These are phyloP conservation scores for Colletotrichum agaves DNA, from an alignment of 2,329 filamentous ascomycete genomes.

Conservation along the genomic window DNA sequence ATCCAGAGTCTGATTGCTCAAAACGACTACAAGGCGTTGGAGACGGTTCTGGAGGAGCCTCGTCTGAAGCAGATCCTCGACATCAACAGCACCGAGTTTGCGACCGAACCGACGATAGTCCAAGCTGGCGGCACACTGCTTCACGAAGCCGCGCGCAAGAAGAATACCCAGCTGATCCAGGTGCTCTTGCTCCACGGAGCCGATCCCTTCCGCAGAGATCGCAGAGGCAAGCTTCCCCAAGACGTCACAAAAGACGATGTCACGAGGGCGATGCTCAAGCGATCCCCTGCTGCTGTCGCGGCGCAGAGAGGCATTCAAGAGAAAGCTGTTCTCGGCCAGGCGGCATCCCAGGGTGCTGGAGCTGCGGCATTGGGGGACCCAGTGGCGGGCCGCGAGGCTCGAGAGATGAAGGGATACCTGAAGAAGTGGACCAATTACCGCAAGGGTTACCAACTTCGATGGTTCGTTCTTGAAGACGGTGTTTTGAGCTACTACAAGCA, in stretches of 20 bases:
- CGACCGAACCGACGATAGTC: slow-evolving; percentile 80
- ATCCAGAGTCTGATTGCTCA: slow-evolving; percentile 81
- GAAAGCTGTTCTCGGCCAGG: slow-evolving; percentile 90
- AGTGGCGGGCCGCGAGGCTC: slow-evolving; percentile 82
- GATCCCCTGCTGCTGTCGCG: slow-evolving; percentile 91
- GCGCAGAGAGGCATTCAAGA: slow-evolving; percentile 97
- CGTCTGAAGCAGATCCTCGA: slow-evolving; percentile 88
- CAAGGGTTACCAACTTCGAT: slow-evolving; percentile 93
- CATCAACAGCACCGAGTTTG: slow-evolving; percentile 90
- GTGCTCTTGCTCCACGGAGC: slow-evolving; percentile 92
- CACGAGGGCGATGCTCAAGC: slow-evolving; percentile 89
- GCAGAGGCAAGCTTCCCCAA: slow-evolving; percentile 94
- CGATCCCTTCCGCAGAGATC: slow-evolving; percentile 94
- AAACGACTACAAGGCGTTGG: slow-evolving; percentile 80
- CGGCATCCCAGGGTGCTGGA: slow-evolving; percentile 65
- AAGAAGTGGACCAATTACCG: slow-evolving; percentile 99
- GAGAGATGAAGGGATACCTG: slow-evolving; percentile 98
- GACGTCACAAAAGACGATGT: slow-evolving; percentile 96
- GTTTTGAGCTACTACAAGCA: slow-evolving; percentile 99
- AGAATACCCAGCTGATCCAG: slow-evolving; percentile 88
- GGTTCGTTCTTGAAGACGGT: slow-evolving; percentile 98
- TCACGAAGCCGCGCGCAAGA: slow-evolving; percentile 91
- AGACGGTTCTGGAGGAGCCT: slow-evolving; percentile 84
- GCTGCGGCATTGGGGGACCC: slow-evolving; percentile 67
- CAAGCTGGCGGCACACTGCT: slow-evolving; percentile 91